These are phyloP conservation scores for Lepraria neglecta DNA, from an alignment of 495 filamentous ascomycete species.

Conservation along the genomic window DNA sequence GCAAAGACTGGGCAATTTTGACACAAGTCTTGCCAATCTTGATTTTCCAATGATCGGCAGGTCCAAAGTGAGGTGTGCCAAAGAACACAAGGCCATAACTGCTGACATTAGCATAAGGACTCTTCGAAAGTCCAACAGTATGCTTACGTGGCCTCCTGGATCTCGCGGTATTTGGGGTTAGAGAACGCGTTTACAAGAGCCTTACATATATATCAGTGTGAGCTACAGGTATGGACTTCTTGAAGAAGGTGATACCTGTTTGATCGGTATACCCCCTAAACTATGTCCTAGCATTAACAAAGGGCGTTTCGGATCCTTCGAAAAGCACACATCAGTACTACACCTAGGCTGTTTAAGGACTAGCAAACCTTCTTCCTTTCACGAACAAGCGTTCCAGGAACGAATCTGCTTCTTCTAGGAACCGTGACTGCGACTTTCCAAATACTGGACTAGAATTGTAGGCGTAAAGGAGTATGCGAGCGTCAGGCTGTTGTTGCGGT, in stretches of 20 bases:
- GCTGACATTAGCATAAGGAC: not conserved
- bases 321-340: not conserved
- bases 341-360: not conserved
- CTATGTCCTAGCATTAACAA: constrained; percentile 17
- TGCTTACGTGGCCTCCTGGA: constrained; percentile 12
- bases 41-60: not conserved
- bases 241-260: not conserved
- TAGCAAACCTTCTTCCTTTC: constrained; percentile 2
- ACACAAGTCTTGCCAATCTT: not conserved
- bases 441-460: constrained; percentile 15
- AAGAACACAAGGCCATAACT: constrained; percentile 19
- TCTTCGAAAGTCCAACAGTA: not conserved
- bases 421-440: not conserved
- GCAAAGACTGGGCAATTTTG: constrained; percentile 1
- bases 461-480: constrained; percentile 14
- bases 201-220: not conserved
- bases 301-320: constrained; percentile 12
- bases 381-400: constrained; percentile 10
- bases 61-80: constrained; percentile 17
- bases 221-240: not conserved
- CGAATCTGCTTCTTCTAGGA: constrained; percentile 6
- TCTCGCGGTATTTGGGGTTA: constrained; percentile 5
- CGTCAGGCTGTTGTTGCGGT: not conserved
- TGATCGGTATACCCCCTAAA: constrained; percentile 13
- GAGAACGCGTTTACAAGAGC: constrained; percentile 9